phyloP scores from a whole-genome alignment of 2,329 filamentous ascomycete species.

The Helotiales sp. region DNA sequence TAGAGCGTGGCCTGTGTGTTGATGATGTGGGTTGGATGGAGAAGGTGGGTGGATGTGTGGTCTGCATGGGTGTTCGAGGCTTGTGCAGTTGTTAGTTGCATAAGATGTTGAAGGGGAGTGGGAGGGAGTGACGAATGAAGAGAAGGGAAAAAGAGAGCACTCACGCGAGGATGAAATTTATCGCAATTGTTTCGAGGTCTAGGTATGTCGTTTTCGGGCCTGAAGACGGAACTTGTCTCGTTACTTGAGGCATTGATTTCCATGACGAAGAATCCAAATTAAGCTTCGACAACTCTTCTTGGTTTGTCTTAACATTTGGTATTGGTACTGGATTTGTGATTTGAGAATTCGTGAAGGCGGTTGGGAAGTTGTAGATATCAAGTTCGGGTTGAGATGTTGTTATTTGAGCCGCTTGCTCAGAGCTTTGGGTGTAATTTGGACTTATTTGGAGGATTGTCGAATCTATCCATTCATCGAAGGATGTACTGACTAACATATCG shows the following conservation, averaged over 20 bases:
- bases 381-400: not conserved
- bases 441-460: not conserved
- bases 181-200: slow-evolving; percentile 21
- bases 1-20: slow-evolving; percentile 27
- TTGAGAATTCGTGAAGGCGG: not conserved
- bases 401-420: not conserved
- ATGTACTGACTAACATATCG: not conserved
- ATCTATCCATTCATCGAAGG: slow-evolving; percentile 1
- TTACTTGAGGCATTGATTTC: not conserved
- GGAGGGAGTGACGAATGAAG: not conserved
- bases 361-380: slow-evolving; percentile 1
- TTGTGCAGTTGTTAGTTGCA: not conserved
- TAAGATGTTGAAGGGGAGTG: not conserved
- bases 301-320: not conserved
- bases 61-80: slow-evolving; percentile 31
- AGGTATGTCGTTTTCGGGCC: not conserved
- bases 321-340: not conserved
- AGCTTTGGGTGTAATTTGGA: not conserved
- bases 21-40: slow-evolving; percentile 4
- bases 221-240: not conserved
- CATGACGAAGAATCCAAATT: not conserved
- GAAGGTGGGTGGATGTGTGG: slow-evolving; percentile 24
- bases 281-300: not conserved
- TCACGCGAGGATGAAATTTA: slow-evolving; percentile 34
- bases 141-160: slow-evolving; percentile 1